phyloP scores from a whole-genome alignment of 345 rosid species.

The Pseudoturritis turrita region DNA sequence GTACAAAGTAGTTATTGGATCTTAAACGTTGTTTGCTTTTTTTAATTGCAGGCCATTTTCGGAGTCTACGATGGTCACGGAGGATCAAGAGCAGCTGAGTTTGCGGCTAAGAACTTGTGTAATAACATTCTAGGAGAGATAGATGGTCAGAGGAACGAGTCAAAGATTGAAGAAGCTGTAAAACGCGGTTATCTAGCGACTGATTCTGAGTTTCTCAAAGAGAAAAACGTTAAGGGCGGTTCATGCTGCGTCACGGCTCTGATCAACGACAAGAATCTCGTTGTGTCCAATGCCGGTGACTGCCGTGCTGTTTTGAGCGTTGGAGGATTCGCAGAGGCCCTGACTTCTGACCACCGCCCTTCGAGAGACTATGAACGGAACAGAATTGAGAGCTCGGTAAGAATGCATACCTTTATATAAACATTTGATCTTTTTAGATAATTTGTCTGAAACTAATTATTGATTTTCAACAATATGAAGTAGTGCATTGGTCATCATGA shows the following conservation, averaged over 20 bases:
- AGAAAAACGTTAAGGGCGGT: constrained; percentile 57
- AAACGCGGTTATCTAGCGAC: constrained; percentile 66
- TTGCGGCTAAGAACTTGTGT: constrained; percentile 59
- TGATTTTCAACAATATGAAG: background rate
- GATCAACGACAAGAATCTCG: constrained; percentile 51
- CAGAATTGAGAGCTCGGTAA: constrained; percentile 59
- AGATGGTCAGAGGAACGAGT: constrained; percentile 28
- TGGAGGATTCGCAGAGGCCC: constrained; percentile 66
- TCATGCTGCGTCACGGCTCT: constrained; percentile 87
- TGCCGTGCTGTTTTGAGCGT: constrained; percentile 88
- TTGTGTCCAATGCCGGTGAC: constrained; percentile 76
- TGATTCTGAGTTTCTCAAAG: constrained; percentile 60
- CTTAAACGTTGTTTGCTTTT: background rate
- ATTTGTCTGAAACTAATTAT: background rate
- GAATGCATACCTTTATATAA: background rate
- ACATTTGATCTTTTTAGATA: background rate
- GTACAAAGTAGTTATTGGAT: background rate
- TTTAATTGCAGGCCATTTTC: constrained; percentile 53
- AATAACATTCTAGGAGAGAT: constrained; percentile 54
- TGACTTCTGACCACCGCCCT: constrained; percentile 83
- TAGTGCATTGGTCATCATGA: background rate
- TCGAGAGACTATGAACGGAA: constrained; percentile 65
- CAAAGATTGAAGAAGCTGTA: constrained; percentile 45
- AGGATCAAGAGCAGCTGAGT: constrained; percentile 75
- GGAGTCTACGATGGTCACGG: constrained; percentile 93